A percentile compares a stretch with the other conserved stretches of the same genome.
Evolutionary conservation across 129 eudicot species (phyloP).

Genomic region (Helianthus annuus): HanXRQr2.0-SUNRISE NC_035448.2:38975081-38975580

Average conservation of each 20-base stretch:
- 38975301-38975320: conserved; percentile 60
- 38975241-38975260: conserved; percentile 69
- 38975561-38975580: conserved; percentile 62
- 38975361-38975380: conserved; percentile 81
- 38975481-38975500: conserved; percentile 73
- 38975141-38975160: conserved; percentile 51
- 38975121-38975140: conserved; percentile 65
- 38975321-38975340: conserved; percentile 79
- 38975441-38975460: conserved; percentile 82
- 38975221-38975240: conserved; percentile 69
- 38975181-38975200: conserved; percentile 70
- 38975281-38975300: conserved; percentile 66
- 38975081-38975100: conserved; percentile 59
- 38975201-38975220: conserved; percentile 66
- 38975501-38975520: conserved; percentile 77
- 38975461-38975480: conserved; percentile 70
- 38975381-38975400: conserved; percentile 73
- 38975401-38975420: conserved; percentile 75
- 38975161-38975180: conserved; percentile 73
- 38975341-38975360: conserved; percentile 71
- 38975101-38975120: conserved; percentile 62
- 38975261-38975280: conserved; percentile 51
- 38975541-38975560: conserved; percentile 68
- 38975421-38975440: conserved; percentile 73
- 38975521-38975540: conserved; percentile 65